These are phyloP conservation scores for Hanseniaspora lachancei DNA, from an alignment of 805 yeast species.

Conservation along the genomic window DNA sequence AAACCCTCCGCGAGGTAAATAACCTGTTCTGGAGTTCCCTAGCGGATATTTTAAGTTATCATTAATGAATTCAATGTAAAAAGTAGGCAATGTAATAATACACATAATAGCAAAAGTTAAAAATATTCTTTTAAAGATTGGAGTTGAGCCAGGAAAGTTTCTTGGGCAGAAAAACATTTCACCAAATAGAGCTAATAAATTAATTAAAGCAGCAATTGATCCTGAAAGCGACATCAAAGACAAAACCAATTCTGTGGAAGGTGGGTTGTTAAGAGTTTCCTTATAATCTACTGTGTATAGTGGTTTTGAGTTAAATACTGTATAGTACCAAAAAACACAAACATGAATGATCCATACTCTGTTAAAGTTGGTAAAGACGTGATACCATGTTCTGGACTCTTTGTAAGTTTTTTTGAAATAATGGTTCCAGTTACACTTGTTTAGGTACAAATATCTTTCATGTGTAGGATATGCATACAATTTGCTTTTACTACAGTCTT, in stretches of 20 bases:
- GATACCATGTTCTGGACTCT: slow-evolving; percentile 96
- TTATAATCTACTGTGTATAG: slow-evolving; percentile 75
- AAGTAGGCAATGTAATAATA: slow-evolving; percentile 37
- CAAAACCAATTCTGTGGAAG: slow-evolving; percentile 81
- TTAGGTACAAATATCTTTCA: slow-evolving; percentile 78
- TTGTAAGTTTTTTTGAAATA: slow-evolving; percentile 92
- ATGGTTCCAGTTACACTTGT: slow-evolving; percentile 83
- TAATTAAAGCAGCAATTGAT: slow-evolving; percentile 65
- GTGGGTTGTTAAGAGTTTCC: slow-evolving; percentile 72
- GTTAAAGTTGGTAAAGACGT: slow-evolving; percentile 83
- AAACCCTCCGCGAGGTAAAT: slow-evolving; percentile 33
- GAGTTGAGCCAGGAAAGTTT: slow-evolving; percentile 56
- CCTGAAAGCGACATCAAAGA: slow-evolving; percentile 90
- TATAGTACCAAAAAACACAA: slow-evolving; percentile 85
- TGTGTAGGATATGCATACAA: slow-evolving; percentile 71
- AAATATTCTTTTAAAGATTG: slow-evolving; percentile 37
- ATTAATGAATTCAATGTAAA: slow-evolving; percentile 29
- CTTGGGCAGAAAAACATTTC: slow-evolving; percentile 59
- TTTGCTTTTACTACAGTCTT: slow-evolving; percentile 77
- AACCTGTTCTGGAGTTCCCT: slow-evolving; percentile 46
- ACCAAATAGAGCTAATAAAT: slow-evolving; percentile 71
- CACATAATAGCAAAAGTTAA: slow-evolving; percentile 33
- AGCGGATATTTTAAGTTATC: slow-evolving; percentile 38
- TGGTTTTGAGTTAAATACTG: slow-evolving; percentile 82
- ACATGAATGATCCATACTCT: slow-evolving; percentile 96